A percentile compares a stretch with the other conserved stretches of the same genome.
These are phyloP conservation scores for Allomyces macrogynus DNA, from an alignment of 192 early-diverging fungal species.

Conservation along the genomic window DNA sequence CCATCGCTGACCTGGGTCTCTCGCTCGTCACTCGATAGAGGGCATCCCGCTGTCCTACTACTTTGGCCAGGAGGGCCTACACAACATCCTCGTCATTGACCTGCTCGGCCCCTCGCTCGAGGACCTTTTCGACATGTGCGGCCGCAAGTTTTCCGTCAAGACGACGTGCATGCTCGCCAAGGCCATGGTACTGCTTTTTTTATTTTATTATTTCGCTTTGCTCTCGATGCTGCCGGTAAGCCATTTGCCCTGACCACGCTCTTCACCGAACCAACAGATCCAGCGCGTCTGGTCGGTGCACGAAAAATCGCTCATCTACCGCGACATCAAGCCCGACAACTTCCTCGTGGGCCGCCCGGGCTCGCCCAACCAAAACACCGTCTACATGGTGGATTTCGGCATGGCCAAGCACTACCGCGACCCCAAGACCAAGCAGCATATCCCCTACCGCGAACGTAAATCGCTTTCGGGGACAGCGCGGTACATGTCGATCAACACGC, in stretches of 20 bases:
- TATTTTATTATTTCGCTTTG: too few relatives aligned
- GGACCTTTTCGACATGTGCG: conserved; percentile 90
- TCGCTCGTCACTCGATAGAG: conserved; percentile 2
- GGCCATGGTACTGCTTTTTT: conserved; percentile 46
- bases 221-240: too few relatives aligned
- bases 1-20: too few relatives aligned
- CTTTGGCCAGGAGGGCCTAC: conserved; percentile 91
- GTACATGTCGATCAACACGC: conserved; percentile 99
- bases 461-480: conserved; percentile 84
- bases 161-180: conserved; percentile 90
- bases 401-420: conserved; percentile 97
- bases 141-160: conserved; percentile 69
- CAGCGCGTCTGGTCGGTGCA: conserved; percentile 80
- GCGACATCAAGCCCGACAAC: conserved; percentile 98
- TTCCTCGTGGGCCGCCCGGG: conserved; percentile 72
- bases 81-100: conserved; percentile 88
- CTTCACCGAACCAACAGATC: conserved; percentile 11
- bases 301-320: conserved; percentile 85
- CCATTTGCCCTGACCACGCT: too few relatives aligned
- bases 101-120: conserved; percentile 81
- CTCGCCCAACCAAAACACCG: conserved; percentile 33
- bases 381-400: conserved; percentile 92
- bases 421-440: conserved; percentile 88
- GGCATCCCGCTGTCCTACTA: conserved; percentile 84
- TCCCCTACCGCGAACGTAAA: conserved; percentile 92